Evolutionary conservation across 2,329 filamentous ascomycete species (phyloP), one percentile per base, ranked within the genome.

Genomic region (Exserohilum turcica): DNA sequence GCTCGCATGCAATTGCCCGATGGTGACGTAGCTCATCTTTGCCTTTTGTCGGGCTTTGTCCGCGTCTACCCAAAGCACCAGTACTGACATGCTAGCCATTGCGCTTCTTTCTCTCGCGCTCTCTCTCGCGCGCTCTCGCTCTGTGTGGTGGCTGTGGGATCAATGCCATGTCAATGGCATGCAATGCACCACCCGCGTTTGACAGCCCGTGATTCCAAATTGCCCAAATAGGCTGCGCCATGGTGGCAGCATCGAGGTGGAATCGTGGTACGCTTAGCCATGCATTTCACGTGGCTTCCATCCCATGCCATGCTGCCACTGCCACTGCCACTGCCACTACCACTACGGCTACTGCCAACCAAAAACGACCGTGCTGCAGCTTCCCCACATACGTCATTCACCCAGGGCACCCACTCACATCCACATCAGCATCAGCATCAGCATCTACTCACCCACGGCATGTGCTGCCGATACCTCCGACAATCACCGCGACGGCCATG

Each of bases 231-330:
- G 21, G 27, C 12, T 28, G 29, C 40, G 21, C 21, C 4, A n/a
- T 43, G 7, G 28, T 10, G 43, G 18, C 40, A 29, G 43, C 48
- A 42, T 21, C 21, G 13, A n/a, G n/a, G n/a, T n/a, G n/a, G n/a
- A n/a, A n/a, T n/a, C n/a, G n/a, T 12, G 27, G 36, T 38, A 27
- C 43, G 38, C 38, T 37, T 45, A 29, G 21, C 42, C 40, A 52
- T 28, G n/a, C 28, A 31, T 45, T 24, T 59, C 61, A 65, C 59
- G 61, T 65, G 63, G 45, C 38, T 40, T 52, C 54, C n/a, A n/a
- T n/a, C n/a, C n/a, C n/a, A n/a, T n/a, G n/a, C n/a, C n/a, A n/a
- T n/a, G n/a, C n/a, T n/a, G n/a, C n/a, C n/a, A n/a, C n/a, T n/a
- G n/a, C n/a, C n/a, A n/a, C n/a, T n/a, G n/a, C n/a, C n/a, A n/a